Evolutionary conservation across 306 rosid species (phyloP).

Genomic region (Castanea sativa): DNA sequence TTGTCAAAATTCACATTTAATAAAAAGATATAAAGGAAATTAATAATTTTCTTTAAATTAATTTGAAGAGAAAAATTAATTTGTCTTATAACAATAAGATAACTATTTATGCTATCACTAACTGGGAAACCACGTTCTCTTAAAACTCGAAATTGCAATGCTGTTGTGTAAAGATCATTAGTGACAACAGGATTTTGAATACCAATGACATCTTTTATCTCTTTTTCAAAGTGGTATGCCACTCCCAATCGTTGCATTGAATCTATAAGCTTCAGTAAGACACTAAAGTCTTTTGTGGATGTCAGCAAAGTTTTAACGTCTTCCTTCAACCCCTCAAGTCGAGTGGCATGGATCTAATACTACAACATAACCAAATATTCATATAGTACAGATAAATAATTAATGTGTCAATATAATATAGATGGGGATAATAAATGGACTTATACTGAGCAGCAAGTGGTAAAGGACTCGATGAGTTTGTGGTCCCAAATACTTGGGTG

Average conservation of each 20-base stretch:
- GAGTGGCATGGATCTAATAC: slow-evolving; percentile 12
- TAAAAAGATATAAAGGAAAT: too few relatives aligned
- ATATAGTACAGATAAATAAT: too few relatives aligned
- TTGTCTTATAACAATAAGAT: not conserved
- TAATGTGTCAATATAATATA: too few relatives aligned
- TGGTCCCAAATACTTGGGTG: not conserved
- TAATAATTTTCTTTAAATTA: too few relatives aligned
- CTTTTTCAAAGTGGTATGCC: slow-evolving; percentile 29
- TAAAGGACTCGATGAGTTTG: slow-evolving; percentile 12
- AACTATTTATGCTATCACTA: not conserved
- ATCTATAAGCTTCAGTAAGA: slow-evolving; percentile 1
- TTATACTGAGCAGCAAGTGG: not conserved
- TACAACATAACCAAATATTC: not conserved
- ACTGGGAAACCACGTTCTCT: slow-evolving; percentile 21
- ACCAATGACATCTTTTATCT: slow-evolving; percentile 1
- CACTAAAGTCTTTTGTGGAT: not conserved
- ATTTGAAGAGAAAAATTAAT: too few relatives aligned
- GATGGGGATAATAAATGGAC: too few relatives aligned
- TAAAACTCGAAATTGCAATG: slow-evolving; percentile 13
- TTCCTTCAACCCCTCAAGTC: slow-evolving; percentile 15
- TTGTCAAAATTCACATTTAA: too few relatives aligned
- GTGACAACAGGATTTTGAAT: not conserved
- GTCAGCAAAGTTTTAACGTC: not conserved
- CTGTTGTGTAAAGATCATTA: not conserved
- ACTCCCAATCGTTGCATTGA: slow-evolving; percentile 21